Conservation (phyloP, 2,329 filamentous ascomycete genomes). For the Capronia coronata region DNA sequence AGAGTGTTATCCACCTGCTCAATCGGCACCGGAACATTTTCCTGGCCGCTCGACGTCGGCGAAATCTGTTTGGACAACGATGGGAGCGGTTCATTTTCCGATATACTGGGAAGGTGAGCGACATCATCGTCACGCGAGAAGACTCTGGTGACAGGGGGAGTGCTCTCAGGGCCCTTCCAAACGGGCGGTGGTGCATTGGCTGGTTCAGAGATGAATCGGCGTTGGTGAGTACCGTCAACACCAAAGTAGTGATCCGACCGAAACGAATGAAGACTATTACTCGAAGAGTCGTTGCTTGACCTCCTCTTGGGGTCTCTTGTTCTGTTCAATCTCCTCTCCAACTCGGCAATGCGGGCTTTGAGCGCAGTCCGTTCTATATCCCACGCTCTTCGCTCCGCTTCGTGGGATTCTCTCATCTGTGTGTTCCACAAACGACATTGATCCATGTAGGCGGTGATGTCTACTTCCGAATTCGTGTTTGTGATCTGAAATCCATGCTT, state of each 20-base stretch:
- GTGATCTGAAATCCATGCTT: conserved; percentile 22
- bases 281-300: conserved; percentile 26
- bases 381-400: conserved; percentile 41
- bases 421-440: conserved; percentile 40
- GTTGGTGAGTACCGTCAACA: conserved; percentile 9
- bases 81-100: conserved; percentile 35
- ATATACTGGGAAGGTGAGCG: conserved; percentile 29
- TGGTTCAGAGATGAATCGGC: conserved; percentile 13
- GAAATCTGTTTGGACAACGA: conserved; percentile 35
- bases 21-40: conserved; percentile 36
- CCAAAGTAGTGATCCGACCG: conserved; percentile 13
- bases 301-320: conserved; percentile 23
- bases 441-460: conserved; percentile 38
- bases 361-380: conserved; percentile 40
- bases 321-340: conserved; percentile 35
- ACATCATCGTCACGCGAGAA: conserved; percentile 35
- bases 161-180: conserved; percentile 41
- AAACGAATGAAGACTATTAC: conserved; percentile 24
- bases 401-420: conserved; percentile 37
- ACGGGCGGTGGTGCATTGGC: conserved; percentile 30
- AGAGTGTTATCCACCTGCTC: conserved; percentile 42
- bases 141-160: conserved; percentile 38
- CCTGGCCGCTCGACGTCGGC: conserved; percentile 23
- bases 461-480: conserved; percentile 22
- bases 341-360: conserved; percentile 37